Conservation (phyloP, 1,139 yeast species). For the Candida sp. region DNA sequence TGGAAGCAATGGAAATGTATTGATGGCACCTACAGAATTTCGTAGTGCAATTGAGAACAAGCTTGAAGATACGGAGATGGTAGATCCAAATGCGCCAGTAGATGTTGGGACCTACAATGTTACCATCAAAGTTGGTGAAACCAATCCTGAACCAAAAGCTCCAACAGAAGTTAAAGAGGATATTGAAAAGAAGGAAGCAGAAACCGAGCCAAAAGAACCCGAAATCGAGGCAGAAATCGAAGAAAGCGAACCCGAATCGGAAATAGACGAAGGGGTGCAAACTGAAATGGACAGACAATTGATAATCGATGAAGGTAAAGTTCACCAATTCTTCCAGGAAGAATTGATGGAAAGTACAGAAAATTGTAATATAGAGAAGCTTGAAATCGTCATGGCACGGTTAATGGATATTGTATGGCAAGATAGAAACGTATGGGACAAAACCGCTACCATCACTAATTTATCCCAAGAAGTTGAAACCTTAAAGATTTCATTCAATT, state of each 20-base stretch:
- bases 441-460: slow-evolving; percentile 36
- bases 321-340: slow-evolving; percentile 14
- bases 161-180: slow-evolving; percentile 1
- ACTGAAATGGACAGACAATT: slow-evolving; percentile 15
- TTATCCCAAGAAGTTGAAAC: slow-evolving; percentile 11
- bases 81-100: neutral
- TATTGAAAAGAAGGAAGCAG: neutral
- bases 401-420: slow-evolving; percentile 77
- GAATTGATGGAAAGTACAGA: slow-evolving; percentile 37
- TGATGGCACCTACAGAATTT: no score
- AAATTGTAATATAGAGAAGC: slow-evolving; percentile 57
- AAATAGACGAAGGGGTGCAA: slow-evolving; percentile 18
- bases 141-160: neutral
- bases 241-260: slow-evolving; percentile 18
- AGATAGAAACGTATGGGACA: slow-evolving; percentile 65
- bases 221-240: slow-evolving; percentile 9
- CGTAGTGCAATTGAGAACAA: neutral
- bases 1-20: neutral
- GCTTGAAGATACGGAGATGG: neutral
- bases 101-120: neutral
- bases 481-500: slow-evolving; percentile 2
- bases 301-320: slow-evolving; percentile 11
- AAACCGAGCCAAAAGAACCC: neutral
- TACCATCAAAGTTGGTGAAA: neutral
- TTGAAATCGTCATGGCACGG: slow-evolving; percentile 72